These are phyloP conservation scores for Penicillium flavigenum DNA, from an alignment of 495 filamentous ascomycete species.

Conservation along the genomic window DNA sequence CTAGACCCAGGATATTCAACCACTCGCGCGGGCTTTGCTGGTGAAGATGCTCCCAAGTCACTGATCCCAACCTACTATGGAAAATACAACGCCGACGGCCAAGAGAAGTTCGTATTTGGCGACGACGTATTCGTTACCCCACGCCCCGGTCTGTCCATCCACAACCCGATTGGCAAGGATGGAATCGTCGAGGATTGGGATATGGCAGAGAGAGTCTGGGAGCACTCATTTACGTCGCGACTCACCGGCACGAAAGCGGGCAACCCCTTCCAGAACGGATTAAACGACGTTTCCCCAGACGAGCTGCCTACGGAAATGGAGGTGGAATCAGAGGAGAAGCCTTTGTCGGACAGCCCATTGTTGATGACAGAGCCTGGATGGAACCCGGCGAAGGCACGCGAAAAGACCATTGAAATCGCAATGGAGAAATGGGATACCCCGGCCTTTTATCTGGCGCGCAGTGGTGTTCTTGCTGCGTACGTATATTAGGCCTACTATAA, in stretches of 20 bases:
- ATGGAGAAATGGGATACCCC: conserved; percentile 96
- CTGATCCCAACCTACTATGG: conserved; percentile 87
- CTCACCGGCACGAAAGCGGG: conserved; percentile 64
- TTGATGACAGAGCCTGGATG: conserved; percentile 93
- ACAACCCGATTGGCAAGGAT: conserved; percentile 87
- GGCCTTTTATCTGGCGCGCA: conserved; percentile 83
- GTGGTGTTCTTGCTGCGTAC: conserved; percentile 63
- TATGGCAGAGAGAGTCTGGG: conserved; percentile 83
- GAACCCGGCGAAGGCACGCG: conserved; percentile 82
- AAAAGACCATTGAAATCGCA: conserved; percentile 88
- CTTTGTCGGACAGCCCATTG: conserved; percentile 82
- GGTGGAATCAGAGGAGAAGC: conserved; percentile 69
- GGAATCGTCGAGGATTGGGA: conserved; percentile 97
- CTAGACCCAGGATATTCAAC: conserved; percentile 91
- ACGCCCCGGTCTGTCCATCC: conserved; percentile 70
- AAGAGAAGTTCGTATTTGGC: conserved; percentile 69
- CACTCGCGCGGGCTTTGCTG: conserved; percentile 92
- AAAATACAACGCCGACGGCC: conserved; percentile 53
- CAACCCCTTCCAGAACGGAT: conserved; percentile 67
- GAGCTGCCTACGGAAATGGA: conserved; percentile 68
- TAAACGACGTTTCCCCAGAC: conserved; percentile 64
- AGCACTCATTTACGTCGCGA: conserved; percentile 77
- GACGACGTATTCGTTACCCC: conserved; percentile 83
- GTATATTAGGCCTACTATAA: conserved; percentile 24
- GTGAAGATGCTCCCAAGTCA: conserved; percentile 95